Evolutionary conservation across 768 basidiomycete species (phyloP).

Genomic region (Mycena floridula): DNA sequence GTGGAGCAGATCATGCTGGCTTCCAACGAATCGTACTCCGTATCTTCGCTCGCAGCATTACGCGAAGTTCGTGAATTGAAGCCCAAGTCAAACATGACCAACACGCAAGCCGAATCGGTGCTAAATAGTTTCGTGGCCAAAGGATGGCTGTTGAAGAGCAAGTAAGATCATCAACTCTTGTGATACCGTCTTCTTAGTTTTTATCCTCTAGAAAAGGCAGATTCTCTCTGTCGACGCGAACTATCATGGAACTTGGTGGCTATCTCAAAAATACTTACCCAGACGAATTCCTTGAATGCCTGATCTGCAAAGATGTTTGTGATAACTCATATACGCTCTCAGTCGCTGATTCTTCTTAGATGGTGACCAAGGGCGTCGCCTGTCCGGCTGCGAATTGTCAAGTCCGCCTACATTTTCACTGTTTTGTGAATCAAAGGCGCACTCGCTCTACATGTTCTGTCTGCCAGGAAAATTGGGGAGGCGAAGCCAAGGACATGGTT

Average conservation of each 20-base stretch:
- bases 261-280: slow-evolving; percentile 73
- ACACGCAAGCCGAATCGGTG: slow-evolving; percentile 67
- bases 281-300: slow-evolving; percentile 67
- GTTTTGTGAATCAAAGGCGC: slow-evolving; percentile 47
- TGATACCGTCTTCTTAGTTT: neutral
- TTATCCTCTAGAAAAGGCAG: slow-evolving; percentile 46
- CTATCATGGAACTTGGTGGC: slow-evolving; percentile 63
- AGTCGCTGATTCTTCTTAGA: slow-evolving; percentile 26
- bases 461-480: slow-evolving; percentile 58
- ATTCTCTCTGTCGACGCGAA: slow-evolving; percentile 71
- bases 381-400: slow-evolving; percentile 62
- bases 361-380: slow-evolving; percentile 61
- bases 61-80: slow-evolving; percentile 61
- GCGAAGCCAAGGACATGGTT: slow-evolving; percentile 36
- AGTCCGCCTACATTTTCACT: slow-evolving; percentile 57
- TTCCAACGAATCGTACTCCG: slow-evolving; percentile 64
- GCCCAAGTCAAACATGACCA: slow-evolving; percentile 56
- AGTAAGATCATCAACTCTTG: slow-evolving; percentile 34
- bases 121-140: slow-evolving; percentile 79
- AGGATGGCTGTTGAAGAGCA: slow-evolving; percentile 74
- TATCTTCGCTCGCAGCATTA: slow-evolving; percentile 72
- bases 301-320: slow-evolving; percentile 64
- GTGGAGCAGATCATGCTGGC: slow-evolving; percentile 86
- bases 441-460: slow-evolving; percentile 44
- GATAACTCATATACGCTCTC: neutral